phyloP scores from a whole-genome alignment of 768 basidiomycete genomes.

The Russula dissimulans region DNA sequence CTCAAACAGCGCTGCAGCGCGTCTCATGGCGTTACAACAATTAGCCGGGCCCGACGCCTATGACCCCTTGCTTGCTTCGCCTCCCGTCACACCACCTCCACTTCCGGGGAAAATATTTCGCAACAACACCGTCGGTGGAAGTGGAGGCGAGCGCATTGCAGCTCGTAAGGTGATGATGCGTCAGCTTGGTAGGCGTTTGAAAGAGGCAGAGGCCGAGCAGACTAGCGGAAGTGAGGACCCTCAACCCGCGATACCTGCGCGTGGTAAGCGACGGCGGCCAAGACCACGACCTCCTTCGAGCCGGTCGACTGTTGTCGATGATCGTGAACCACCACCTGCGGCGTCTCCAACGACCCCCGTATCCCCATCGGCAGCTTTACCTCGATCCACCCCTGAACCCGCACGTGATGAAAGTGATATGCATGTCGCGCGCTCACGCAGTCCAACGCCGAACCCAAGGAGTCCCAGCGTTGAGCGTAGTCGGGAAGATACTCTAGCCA shows the following conservation, averaged over 20 bases:
- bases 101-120: conserved; percentile 38
- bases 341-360: conserved; percentile 21
- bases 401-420: conserved; percentile 7
- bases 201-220: conserved; percentile 55
- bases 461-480: conserved; percentile 19
- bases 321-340: conserved; percentile 24
- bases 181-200: conserved; percentile 46
- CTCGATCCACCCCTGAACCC: conserved; percentile 9
- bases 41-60: conserved; percentile 65
- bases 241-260: conserved; percentile 9
- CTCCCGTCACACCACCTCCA: conserved; percentile 38
- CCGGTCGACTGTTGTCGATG: conserved; percentile 25
- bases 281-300: conserved; percentile 4
- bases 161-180: conserved; percentile 62
- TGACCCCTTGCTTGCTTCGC: conserved; percentile 45
- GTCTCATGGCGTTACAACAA: conserved; percentile 74
- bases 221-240: conserved; percentile 51
- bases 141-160: conserved; percentile 69
- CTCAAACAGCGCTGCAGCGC: conserved; percentile 82
- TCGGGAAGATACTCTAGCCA: conserved; percentile 17
- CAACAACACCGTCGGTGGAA: conserved; percentile 76
- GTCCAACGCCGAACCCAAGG: conserved; percentile 15
- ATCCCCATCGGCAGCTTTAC: conserved; percentile 7
- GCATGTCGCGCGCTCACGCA: conserved; percentile 1
- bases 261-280: conserved; percentile 17